Base-by-base conservation (phyloP, 2,329 filamentous ascomycete genomes). In the Phaeophleospora eucalypticola region DNA sequence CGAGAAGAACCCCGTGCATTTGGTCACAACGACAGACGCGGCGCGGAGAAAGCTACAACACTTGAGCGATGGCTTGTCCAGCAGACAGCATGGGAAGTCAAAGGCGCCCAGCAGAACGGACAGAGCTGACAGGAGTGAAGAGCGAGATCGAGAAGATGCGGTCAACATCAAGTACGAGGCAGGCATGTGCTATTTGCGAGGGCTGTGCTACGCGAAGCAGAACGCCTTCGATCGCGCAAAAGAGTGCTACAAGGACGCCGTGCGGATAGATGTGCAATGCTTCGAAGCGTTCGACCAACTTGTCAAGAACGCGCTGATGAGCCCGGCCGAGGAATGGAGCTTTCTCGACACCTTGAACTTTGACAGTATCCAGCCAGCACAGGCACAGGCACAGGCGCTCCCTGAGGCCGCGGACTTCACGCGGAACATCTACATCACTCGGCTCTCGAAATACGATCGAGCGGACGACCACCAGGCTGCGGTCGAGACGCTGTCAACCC, bases 261-360 rank as follows among this genome's bases (percentile, higher is more conserved):
- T 97, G 37, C 83, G 87, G 52, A 96, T 98, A 62, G 93, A 98
- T 64, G 90, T 97, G 3, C 90, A 95, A 67, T 98, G 93, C 70
- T 97, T 95, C 64, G 93, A 98, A 69, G 93, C 93, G 0, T 97
- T 98, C 64, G 90, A 96, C 60, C 90, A 97, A 72, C 79, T 98
- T 45, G 96, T 97, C 83, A 89, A 89, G 71, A 98, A 98, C 71
- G 87, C 87, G 16, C 77, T 98, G 52, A 86, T 98, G 81, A 81
- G 81, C 17, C 89, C 90, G 0, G 83, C 87, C 29, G 90, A 96
- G 68, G 90, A 96, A 65, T 88, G 91, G 79, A 80, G 84, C 41
- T 95, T 96, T 53, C 77, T 96, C 36, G 85, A 93, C 57, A 88
- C 86, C 42, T 78, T 96, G 17, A 83, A 96, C 69, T 98, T 98